phyloP scores from a whole-genome alignment of 2,329 filamentous ascomycete species.

The Neodidymelliopsis sp. region DNA sequence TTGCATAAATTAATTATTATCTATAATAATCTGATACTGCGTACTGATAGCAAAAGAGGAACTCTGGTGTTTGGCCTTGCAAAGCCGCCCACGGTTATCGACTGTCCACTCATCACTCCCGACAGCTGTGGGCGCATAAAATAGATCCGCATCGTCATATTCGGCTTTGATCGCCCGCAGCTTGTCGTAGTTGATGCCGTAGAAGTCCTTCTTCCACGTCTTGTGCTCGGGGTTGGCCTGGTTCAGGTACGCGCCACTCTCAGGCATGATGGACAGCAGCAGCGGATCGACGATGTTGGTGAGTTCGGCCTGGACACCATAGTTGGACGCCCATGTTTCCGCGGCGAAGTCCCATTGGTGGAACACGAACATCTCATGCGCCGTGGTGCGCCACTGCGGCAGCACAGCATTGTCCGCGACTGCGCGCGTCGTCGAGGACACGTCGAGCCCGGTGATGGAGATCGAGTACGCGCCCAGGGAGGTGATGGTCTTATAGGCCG shows the following conservation, averaged over 20 bases:
- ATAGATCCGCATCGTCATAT: conserved; percentile 22
- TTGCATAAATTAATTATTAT: no score
- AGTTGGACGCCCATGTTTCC: no score
- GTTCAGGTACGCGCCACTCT: conserved; percentile 13
- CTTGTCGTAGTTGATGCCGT: conserved; percentile 7
- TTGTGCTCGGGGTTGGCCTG: conserved; percentile 13
- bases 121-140: conserved; percentile 20
- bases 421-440: no score
- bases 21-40: no score
- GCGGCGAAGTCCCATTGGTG: neutral
- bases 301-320: neutral
- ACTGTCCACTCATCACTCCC: conserved; percentile 17
- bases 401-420: no score
- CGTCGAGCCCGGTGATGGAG: no score
- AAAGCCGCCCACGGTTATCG: neutral
- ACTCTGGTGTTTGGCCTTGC: no score
- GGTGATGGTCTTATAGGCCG: no score
- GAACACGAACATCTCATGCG: no score
- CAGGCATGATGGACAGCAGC: conserved; percentile 7
- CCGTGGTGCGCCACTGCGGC: no score
- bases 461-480: no score
- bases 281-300: neutral
- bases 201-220: conserved; percentile 4
- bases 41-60: no score
- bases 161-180: conserved; percentile 13